These are phyloP conservation scores for Dysphania ambrosioides DNA, from an alignment of 148 eudicot species.

Conservation along the genomic window DNA sequence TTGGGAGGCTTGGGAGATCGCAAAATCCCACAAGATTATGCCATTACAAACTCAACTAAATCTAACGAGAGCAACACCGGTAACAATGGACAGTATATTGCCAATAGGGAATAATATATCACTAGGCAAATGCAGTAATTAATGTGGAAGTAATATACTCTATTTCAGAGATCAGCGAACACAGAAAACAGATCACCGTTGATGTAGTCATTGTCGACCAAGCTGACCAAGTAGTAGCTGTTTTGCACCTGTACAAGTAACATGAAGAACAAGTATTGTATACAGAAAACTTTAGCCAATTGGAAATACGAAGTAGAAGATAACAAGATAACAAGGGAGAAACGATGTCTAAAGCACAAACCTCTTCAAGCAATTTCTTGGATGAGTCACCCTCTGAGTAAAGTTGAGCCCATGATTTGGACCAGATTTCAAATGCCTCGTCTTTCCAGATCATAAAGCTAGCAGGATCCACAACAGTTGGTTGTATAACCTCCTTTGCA, in stretches of 20 bases:
- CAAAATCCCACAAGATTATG: constrained; percentile 30
- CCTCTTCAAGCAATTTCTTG: constrained; percentile 65
- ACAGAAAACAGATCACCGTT: constrained; percentile 36
- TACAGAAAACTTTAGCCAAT: background rate
- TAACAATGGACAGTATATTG: background rate
- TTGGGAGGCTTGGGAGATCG: constrained; percentile 22
- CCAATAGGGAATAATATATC: constrained; percentile 7
- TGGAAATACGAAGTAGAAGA: background rate
- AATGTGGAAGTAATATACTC: background rate
- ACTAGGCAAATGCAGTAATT: background rate
- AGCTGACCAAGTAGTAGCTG: constrained; percentile 47
- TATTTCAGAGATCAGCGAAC: constrained; percentile 30
- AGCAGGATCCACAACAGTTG: constrained; percentile 84
- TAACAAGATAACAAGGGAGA: background rate
- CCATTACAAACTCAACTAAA: constrained; percentile 12
- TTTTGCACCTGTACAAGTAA: constrained; percentile 35
- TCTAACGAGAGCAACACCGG: background rate
- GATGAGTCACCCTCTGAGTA: constrained; percentile 73
- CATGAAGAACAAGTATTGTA: background rate
- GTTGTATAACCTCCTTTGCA: constrained; percentile 86
- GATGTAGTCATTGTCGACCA: constrained; percentile 41
- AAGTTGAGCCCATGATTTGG: constrained; percentile 81
- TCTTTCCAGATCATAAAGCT: constrained; percentile 92
- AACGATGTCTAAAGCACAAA: constrained; percentile 19
- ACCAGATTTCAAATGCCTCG: constrained; percentile 93